Evolutionary conservation across 805 yeast genomes (phyloP).

Genomic region (Ogataea glucozyma): DNA sequence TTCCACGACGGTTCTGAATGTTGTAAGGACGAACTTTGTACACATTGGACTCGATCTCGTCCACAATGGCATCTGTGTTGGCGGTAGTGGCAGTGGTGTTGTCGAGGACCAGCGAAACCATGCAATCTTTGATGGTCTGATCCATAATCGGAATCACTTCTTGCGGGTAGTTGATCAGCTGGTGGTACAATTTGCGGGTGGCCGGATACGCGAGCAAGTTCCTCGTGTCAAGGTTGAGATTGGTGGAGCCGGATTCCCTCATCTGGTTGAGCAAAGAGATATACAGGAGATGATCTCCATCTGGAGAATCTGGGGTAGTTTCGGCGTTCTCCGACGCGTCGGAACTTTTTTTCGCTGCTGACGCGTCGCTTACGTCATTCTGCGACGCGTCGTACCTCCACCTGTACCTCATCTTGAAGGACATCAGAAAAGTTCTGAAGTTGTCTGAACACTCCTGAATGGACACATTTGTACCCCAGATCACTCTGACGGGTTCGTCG

Average conservation of each 20-base stretch:
- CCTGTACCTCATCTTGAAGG: slow-evolving; percentile 78
- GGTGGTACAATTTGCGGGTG: slow-evolving; percentile 79
- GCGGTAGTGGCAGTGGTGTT: slow-evolving; percentile 26
- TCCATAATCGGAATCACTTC: slow-evolving; percentile 98
- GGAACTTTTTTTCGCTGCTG: background rate
- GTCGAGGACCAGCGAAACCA: slow-evolving; percentile 71
- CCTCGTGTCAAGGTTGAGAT: slow-evolving; percentile 79
- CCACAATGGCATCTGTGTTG: slow-evolving; percentile 31
- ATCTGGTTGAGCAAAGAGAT: slow-evolving; percentile 70
- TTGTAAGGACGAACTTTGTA: slow-evolving; percentile 91
- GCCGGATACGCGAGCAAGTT: slow-evolving; percentile 75
- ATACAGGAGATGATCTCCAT: slow-evolving; percentile 75
- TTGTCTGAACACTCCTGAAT: slow-evolving; percentile 81
- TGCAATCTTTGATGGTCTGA: slow-evolving; percentile 87
- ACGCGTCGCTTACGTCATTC: too few species aligned
- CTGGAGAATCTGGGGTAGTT: slow-evolving; percentile 42
- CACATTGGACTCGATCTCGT: slow-evolving; percentile 74
- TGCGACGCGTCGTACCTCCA: slow-evolving; percentile 48
- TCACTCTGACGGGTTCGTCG: slow-evolving; percentile 82
- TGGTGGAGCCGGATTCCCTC: slow-evolving; percentile 77
- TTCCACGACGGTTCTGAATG: slow-evolving; percentile 69
- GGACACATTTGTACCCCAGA: slow-evolving; percentile 98
- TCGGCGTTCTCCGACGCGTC: slow-evolving; percentile 12
- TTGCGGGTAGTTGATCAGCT: slow-evolving; percentile 89
- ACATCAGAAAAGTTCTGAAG: slow-evolving; percentile 81